Evolutionary conservation across 73 alveolate species (phyloP), one percentile per base, ranked within the genome.

Genomic region (Stentor coeruleus): DNA sequence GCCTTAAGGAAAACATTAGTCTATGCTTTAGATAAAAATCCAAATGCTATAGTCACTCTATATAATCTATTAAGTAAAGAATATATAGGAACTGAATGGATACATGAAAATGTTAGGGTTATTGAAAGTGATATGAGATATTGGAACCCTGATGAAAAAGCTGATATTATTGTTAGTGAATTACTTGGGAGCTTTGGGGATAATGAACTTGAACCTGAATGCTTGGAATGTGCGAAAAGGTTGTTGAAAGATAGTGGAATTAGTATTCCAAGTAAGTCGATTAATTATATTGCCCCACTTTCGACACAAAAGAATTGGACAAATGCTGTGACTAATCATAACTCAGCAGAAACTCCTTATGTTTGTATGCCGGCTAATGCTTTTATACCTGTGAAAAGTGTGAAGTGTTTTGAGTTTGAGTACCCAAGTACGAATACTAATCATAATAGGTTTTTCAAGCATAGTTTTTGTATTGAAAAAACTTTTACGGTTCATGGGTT

Each of bases 181-280:
- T 88, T 96, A 75, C 85, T 96, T 30, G 99, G 99, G 40, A 87
- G 97, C 86, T 96, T 96, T 82, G 98, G 98, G 41, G 99, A 96
- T 87, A 96, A 96, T 84, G 99, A 96, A 87, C 90, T 93, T 26
- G 83, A 93, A 74, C 98, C 99, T 20, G 99, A 95, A 81, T 96
- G 99, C 80, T 88, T 95, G 39, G 86, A 82, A 35, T 94, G 98
- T 42, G 92, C 95, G 39, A 84, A 85, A 74, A 59, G 82, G 59
- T 89, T 79, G 82, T 38, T 91, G 84, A 91, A 93, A 75, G 87
- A 85, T 39, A 91, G 89, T 6, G 93, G 96, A 0, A 85, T 93
- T 3, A 89, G 85, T 76, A 91, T 94, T 6, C 98, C 98, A 6
- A 74, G 76, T 40, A 74, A 87, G 41, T 90, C 94, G 59, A 79